Conservation (phyloP, 805 yeast genomes). For the Candida saitoana region DNA sequence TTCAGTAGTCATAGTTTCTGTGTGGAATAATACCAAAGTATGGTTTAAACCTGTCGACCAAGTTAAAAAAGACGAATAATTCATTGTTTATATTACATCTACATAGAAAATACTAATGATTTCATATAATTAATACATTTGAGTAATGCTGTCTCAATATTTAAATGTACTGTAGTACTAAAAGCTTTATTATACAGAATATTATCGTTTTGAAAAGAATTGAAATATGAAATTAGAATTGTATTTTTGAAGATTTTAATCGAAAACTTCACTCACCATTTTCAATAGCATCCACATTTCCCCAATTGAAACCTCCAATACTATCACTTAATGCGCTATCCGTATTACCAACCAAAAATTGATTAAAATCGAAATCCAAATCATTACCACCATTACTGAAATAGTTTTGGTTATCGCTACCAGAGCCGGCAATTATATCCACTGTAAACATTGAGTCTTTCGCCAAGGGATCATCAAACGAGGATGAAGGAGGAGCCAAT, state of each 20-base stretch:
- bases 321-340: conserved; percentile 30
- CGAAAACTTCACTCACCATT: conserved; percentile 13
- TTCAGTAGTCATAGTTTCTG: conserved; percentile 20
- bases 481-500: conserved; percentile 23
- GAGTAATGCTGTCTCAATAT: not conserved
- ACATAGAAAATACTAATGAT: not conserved
- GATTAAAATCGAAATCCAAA: conserved; percentile 42
- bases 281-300: conserved; percentile 29
- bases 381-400: conserved; percentile 34
- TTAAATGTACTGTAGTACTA: no score
- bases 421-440: conserved; percentile 38
- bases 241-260: not conserved
- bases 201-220: not conserved
- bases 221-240: not conserved
- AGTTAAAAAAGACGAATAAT: conserved; percentile 6
- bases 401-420: conserved; percentile 39
- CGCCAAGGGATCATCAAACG: conserved; percentile 9
- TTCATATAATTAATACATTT: not conserved
- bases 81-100: not conserved
- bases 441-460: conserved; percentile 32
- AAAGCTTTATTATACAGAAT: not conserved
- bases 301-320: conserved; percentile 38
- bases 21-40: conserved; percentile 24
- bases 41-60: conserved; percentile 17
- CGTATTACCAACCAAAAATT: conserved; percentile 35